phyloP scores from a whole-genome alignment of 2,329 filamentous ascomycete species.

The Lasiodiplodia theobromae region DNA sequence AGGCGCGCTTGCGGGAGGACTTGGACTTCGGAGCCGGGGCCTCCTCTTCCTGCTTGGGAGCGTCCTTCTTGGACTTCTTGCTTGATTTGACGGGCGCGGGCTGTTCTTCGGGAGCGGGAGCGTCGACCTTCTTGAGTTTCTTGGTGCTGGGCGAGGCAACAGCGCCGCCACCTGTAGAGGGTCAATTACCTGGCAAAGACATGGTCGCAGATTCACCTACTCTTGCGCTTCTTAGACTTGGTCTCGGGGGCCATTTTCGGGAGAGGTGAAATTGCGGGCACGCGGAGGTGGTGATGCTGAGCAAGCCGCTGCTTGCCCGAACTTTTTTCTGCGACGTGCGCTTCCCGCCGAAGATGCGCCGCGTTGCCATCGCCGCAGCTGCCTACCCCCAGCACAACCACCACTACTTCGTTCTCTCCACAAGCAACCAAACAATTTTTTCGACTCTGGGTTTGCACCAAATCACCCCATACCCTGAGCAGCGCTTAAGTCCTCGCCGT shows the following conservation, averaged over 20 bases:
- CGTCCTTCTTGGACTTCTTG: slow-evolving; percentile 30
- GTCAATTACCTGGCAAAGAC: slow-evolving; percentile 32
- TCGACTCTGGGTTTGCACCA: not conserved
- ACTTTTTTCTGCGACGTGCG: slow-evolving; percentile 36
- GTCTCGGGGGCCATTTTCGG: slow-evolving; percentile 60
- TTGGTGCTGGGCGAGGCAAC: slow-evolving; percentile 47
- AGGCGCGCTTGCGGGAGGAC: slow-evolving; percentile 45
- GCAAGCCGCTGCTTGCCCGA: slow-evolving; percentile 32
- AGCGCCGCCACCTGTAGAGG: slow-evolving; percentile 42
- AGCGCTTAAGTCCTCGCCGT: not conserved
- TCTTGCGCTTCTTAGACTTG: slow-evolving; percentile 64
- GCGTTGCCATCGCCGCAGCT: not conserved
- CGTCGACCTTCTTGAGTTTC: slow-evolving; percentile 47
- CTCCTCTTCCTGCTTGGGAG: slow-evolving; percentile 35
- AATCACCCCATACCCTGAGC: not conserved
- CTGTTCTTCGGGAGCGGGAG: slow-evolving; percentile 12
- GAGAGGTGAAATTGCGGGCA: slow-evolving; percentile 31
- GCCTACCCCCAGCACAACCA: not conserved
- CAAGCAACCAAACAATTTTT: not conserved
- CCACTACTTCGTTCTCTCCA: not conserved
- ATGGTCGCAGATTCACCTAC: slow-evolving; percentile 39
- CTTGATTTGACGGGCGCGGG: slow-evolving; percentile 24
- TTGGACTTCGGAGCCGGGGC: slow-evolving; percentile 37
- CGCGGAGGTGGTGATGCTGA: slow-evolving; percentile 26
- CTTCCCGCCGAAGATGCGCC: slow-evolving; percentile 25